Base-by-base conservation (phyloP, 2,329 filamentous ascomycete genomes). In the Coleophoma eucalyptorum region DNA sequence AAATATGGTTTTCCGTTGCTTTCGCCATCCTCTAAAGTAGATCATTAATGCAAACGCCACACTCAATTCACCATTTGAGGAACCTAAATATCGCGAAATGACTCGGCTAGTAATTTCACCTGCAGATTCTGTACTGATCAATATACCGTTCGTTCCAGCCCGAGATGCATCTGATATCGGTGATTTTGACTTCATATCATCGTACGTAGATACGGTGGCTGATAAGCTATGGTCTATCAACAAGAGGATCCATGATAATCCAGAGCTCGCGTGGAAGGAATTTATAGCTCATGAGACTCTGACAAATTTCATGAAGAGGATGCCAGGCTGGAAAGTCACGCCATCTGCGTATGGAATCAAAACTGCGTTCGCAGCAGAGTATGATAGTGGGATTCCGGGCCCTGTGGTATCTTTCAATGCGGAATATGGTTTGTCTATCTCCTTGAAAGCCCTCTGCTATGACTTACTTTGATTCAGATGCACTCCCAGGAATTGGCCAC, bases 221-320 rank as follows among this genome's bases (percentile, higher is more conserved):
- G 44, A 46, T 7, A 33, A 34, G 7, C 5, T 58, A 60, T 74
- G 74, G 66, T 60, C 61, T 3, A 62, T 78, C 49, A 77, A 75
- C 58, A 69, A 73, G 46, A 69, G 69, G 66, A 72, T 73, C 49
- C 67, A 66, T 58, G 63, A 62, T 11, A 65, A 78, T 48, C 77
- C 77, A 0, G 78, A 80, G 58, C 63, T 74, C 0, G 72, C 68
- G 1, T 80, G 73, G 58, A 58, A 78, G 46, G 78, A 81, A 53
- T 62, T 71, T 58, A 67, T 66, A 21, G 77, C 78, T 6, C 76
- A 80, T 53, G 71, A 77, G 43, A 68, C 65, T 5, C 72, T 80
- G 48, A 71, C 71, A 18, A 53, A 63, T 2, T 69, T 72, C 26
- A 65, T 81, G 0, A 66, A 72, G 31, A 55, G 59, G 60, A 16